Conservation (phyloP, 106 monocot genomes). For the Hemerocallis citrina region DNA sequence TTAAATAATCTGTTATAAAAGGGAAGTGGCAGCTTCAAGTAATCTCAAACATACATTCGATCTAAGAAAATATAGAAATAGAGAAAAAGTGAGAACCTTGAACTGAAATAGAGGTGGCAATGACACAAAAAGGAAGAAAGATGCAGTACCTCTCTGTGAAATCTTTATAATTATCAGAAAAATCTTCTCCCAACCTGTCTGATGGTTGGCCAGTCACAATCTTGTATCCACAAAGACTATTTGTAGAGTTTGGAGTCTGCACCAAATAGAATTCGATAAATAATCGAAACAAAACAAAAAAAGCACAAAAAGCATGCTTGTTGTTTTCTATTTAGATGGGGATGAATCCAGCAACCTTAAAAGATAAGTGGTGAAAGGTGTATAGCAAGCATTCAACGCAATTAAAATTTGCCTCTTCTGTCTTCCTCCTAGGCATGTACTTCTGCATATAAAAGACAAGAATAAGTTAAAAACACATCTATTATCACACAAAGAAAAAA, state of each 20-base stretch:
- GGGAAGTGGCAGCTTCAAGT: too few species aligned
- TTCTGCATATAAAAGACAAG: constrained; percentile 35
- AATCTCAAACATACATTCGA: too few species aligned
- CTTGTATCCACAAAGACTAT: constrained; percentile 95
- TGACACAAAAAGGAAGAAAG: too few species aligned
- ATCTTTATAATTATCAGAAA: constrained; percentile 78
- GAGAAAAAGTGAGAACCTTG: too few species aligned
- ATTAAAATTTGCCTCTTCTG: constrained; percentile 62
- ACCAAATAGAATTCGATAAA: constrained; percentile 12
- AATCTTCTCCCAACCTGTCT: constrained; percentile 93
- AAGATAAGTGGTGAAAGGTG: constrained; percentile 80
- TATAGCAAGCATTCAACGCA: constrained; percentile 79
- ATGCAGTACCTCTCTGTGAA: constrained; percentile 70
- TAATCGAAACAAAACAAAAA: neutral
- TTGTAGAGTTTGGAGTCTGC: constrained; percentile 91
- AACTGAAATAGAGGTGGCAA: too few species aligned
- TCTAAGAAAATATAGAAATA: too few species aligned
- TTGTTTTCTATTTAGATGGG: neutral
- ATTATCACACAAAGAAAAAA: neutral
- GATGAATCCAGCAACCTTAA: constrained; percentile 43
- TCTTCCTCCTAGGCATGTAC: constrained; percentile 67
- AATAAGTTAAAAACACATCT: neutral
- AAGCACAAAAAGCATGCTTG: neutral
- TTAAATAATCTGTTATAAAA: too few species aligned
- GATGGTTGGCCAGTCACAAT: constrained; percentile 96